Percentiles rank a stretch among this genome's conserved stretches.
phyloP scores from a whole-genome alignment of 108 stramenopile genomes.

The Asterionellopsis glacialis region DNA sequence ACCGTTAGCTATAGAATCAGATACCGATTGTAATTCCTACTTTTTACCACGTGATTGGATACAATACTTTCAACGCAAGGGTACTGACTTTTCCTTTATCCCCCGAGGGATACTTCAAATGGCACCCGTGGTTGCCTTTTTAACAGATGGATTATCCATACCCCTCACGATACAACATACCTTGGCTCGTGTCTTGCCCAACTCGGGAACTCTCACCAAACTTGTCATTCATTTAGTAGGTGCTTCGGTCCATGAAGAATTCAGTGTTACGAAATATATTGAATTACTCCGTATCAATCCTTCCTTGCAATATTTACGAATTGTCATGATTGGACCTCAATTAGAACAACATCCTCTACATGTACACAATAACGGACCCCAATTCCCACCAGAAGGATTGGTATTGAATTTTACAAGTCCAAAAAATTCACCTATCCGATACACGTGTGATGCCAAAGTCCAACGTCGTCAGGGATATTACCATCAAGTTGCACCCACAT shows the following conservation, averaged over 20 bases:
- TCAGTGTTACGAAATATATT: background rate
- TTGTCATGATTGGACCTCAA: background rate
- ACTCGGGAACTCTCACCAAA: background rate
- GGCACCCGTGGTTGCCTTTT: slow-evolving; percentile 12
- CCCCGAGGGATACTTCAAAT: background rate
- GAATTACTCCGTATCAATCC: slow-evolving; percentile 5
- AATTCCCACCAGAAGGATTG: background rate
- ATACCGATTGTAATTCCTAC: background rate
- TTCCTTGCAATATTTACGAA: background rate
- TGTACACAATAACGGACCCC: background rate
- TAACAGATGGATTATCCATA: slow-evolving; percentile 1
- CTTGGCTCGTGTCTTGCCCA: background rate
- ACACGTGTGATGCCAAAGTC: background rate
- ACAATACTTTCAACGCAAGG: background rate
- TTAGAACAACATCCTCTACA: no score
- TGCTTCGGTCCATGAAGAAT: background rate
- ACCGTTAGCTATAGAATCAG: background rate
- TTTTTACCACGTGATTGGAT: background rate
- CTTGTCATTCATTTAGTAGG: slow-evolving; percentile 2
- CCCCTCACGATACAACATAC: slow-evolving; percentile 4
- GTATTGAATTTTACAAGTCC: no score
- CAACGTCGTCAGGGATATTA: background rate
- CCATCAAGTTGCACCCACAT: background rate
- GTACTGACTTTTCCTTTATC: background rate
- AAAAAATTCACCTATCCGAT: background rate